Evolutionary conservation across 1,284 basidiomycete genomes (phyloP).

Genomic region (Athelia psychrophila): DNA sequence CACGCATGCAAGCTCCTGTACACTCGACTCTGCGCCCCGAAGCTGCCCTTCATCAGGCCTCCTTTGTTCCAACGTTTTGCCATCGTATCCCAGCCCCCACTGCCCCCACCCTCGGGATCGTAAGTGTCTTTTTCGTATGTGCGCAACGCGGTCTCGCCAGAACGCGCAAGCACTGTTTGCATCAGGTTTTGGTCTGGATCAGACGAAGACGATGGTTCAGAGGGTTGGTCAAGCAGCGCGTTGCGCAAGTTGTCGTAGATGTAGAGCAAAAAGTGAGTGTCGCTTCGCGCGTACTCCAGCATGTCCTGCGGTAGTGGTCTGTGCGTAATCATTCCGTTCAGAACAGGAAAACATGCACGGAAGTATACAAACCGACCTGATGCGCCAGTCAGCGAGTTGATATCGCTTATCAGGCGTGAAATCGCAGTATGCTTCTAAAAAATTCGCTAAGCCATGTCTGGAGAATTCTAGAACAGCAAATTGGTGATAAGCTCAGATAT

Average conservation of each 20-base stretch:
- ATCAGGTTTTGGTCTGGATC: constrained; percentile 35
- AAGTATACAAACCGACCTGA: constrained; percentile 53
- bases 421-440: constrained; percentile 89
- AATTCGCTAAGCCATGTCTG: constrained; percentile 77
- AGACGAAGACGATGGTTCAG: constrained; percentile 12
- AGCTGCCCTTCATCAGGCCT: constrained; percentile 39
- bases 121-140: constrained; percentile 69
- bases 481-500: no score
- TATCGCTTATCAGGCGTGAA: constrained; percentile 96
- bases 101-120: constrained; percentile 66
- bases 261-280: constrained; percentile 93
- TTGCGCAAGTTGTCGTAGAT: constrained; percentile 93
- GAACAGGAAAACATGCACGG: no score
- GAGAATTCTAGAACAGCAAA: constrained; percentile 62
- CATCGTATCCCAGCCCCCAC: constrained; percentile 73
- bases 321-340: constrained; percentile 6
- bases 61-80: constrained; percentile 80
- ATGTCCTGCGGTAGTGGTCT: constrained; percentile 88
- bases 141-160: constrained; percentile 70
- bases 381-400: constrained; percentile 96
- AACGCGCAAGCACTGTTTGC: constrained; percentile 61
- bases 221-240: constrained; percentile 66
- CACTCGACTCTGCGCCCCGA: constrained; percentile 50
- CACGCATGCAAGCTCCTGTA: constrained; percentile 80
- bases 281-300: constrained; percentile 90